phyloP scores from a whole-genome alignment of 352 stramenopile species.

The Blastocystis sp. region DNA sequence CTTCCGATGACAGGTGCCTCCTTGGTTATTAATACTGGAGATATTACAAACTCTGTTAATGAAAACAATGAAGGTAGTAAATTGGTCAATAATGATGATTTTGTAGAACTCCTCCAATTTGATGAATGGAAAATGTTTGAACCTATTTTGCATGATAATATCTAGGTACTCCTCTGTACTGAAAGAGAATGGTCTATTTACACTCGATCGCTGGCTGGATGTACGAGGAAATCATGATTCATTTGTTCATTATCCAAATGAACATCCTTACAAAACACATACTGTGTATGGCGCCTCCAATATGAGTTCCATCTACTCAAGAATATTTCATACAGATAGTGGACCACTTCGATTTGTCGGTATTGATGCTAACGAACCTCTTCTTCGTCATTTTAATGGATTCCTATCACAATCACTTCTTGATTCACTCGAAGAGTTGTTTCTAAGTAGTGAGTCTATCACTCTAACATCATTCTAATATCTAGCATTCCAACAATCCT shows the following conservation, averaged over 20 bases:
- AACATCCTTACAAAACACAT: constrained; percentile 27
- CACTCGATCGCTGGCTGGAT: constrained; percentile 21
- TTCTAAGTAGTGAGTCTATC: background rate
- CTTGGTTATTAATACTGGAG: constrained; percentile 44
- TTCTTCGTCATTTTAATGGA: constrained; percentile 50
- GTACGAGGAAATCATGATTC: constrained; percentile 53
- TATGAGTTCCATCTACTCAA: background rate
- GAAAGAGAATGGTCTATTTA: constrained; percentile 30
- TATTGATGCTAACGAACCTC: constrained; percentile 49
- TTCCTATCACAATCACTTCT: background rate
- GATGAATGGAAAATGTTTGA: constrained; percentile 40
- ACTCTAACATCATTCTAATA: background rate
- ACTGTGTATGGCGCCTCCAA: constrained; percentile 14
- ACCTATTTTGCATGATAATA: background rate
- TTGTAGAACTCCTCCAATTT: background rate
- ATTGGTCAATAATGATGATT: background rate
- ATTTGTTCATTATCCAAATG: constrained; percentile 28
- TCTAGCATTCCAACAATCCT: constrained; percentile 15
- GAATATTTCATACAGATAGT: background rate
- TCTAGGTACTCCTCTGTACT: constrained; percentile 38
- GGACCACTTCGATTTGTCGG: constrained; percentile 37
- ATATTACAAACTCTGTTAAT: constrained; percentile 4
- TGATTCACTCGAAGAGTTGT: background rate
- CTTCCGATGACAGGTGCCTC: background rate
- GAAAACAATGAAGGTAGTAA: background rate